Conservation (phyloP, 2,329 filamentous ascomycete species). For the Phialophora tarda region DNA sequence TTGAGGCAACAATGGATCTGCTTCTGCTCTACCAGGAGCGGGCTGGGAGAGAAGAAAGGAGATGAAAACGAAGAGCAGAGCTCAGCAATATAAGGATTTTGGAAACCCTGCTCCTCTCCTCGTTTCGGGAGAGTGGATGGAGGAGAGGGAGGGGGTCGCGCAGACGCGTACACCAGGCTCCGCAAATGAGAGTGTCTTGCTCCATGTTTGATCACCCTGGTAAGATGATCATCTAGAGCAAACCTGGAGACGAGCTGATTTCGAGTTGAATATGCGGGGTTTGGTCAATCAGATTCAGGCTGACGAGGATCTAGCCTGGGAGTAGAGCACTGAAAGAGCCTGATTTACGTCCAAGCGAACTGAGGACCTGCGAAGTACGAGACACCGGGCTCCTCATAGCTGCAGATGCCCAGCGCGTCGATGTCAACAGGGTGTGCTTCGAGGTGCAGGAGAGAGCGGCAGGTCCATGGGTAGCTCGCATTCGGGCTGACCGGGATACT, state of each 20-base stretch:
- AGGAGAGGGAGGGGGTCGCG: constrained; percentile 27
- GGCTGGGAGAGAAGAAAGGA: constrained; percentile 26
- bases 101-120: constrained; percentile 16
- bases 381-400: neutral
- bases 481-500: constrained; percentile 20
- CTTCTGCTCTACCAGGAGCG: constrained; percentile 40
- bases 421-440: constrained; percentile 14
- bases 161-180: constrained; percentile 17
- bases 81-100: constrained; percentile 30
- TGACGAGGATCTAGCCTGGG: constrained; percentile 14
- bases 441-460: constrained; percentile 4
- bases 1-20: constrained; percentile 8
- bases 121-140: constrained; percentile 32
- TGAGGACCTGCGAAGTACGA: constrained; percentile 9
- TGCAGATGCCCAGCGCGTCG: neutral
- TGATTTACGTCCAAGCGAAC: constrained; percentile 29
- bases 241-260: constrained; percentile 14
- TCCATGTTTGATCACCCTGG: constrained; percentile 22
- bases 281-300: constrained; percentile 13
- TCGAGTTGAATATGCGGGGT: constrained; percentile 32
- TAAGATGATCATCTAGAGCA: constrained; percentile 25
- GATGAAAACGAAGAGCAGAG: constrained; percentile 13
- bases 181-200: constrained; percentile 21
- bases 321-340: constrained; percentile 12
- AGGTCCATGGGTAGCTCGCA: constrained; percentile 8